These are phyloP conservation scores for Naganishia antarctica DNA, from an alignment of 768 basidiomycete species.

Conservation along the genomic window DNA sequence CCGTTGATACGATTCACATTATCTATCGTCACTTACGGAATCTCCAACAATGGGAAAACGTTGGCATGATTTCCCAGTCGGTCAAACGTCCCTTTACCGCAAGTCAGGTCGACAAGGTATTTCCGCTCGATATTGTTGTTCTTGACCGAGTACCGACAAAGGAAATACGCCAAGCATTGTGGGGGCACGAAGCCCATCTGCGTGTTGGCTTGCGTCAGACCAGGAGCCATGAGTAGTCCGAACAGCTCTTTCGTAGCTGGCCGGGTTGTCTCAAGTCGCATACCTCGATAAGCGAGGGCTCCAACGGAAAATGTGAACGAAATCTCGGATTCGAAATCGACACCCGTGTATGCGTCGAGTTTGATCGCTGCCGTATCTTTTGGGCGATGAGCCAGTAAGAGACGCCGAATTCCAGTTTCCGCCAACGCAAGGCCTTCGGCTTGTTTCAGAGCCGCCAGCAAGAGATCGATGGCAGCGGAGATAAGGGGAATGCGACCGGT, in stretches of 20 bases:
- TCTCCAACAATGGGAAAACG: conserved; percentile 18
- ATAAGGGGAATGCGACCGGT: conserved; percentile 14
- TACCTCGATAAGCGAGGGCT: conserved; percentile 19
- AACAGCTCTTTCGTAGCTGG: conserved; percentile 18
- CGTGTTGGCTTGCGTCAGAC: conserved; percentile 10
- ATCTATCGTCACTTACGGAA: conserved; percentile 25
- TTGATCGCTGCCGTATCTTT: conserved; percentile 17
- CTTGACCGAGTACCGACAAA: conserved; percentile 2
- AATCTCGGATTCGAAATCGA: conserved; percentile 22
- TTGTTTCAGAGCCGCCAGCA: conserved; percentile 18
- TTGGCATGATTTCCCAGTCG: conserved; percentile 7
- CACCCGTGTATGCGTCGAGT: conserved; percentile 23
- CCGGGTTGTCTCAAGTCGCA: conserved; percentile 7
- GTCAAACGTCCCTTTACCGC: conserved; percentile 17
- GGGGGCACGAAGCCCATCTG: conserved; percentile 5
- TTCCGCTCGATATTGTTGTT: conserved; percentile 13
- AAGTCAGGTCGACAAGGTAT: conserved; percentile 10
- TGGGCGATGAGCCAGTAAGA: not conserved
- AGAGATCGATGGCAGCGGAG: conserved; percentile 8
- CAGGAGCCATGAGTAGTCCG: conserved; percentile 9
- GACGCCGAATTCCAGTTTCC: conserved; percentile 11
- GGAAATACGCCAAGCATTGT: conserved; percentile 17
- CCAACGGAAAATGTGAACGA: conserved; percentile 15
- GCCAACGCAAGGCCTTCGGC: not conserved
- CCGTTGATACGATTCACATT: not conserved